Evolutionary conservation across 495 filamentous ascomycete genomes (phyloP).

Genomic region (Lepidopterella palustris): DNA sequence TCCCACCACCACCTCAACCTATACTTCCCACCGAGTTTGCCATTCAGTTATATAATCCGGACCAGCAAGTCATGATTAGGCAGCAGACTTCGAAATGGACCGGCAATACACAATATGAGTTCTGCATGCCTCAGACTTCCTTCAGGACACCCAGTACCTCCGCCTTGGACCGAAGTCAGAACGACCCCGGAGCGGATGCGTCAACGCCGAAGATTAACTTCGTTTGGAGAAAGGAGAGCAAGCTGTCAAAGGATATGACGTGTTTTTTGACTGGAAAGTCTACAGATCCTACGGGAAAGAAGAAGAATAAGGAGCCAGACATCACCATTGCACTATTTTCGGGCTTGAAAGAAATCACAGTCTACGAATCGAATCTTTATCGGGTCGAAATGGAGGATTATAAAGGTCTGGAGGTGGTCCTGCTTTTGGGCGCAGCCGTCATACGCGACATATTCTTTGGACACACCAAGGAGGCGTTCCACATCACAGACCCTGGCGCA

Average conservation of each 20-base stretch:
- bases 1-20: constrained; percentile 64
- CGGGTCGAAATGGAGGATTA: constrained; percentile 89
- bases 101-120: constrained; percentile 74
- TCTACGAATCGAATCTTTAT: constrained; percentile 88
- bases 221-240: constrained; percentile 86
- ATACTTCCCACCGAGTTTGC: constrained; percentile 70
- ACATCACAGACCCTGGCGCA: constrained; percentile 48
- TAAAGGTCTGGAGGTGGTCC: constrained; percentile 84
- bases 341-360: constrained; percentile 61
- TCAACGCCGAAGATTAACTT: constrained; percentile 76
- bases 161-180: constrained; percentile 66
- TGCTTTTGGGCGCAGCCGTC: constrained; percentile 74
- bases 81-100: constrained; percentile 71
- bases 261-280: constrained; percentile 75
- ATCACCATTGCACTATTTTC: constrained; percentile 83
- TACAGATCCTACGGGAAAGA: constrained; percentile 53
- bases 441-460: constrained; percentile 82
- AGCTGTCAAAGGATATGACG: constrained; percentile 73
- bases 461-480: constrained; percentile 66
- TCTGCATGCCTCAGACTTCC: constrained; percentile 80
- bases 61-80: constrained; percentile 68
- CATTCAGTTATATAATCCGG: constrained; percentile 89
- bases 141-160: constrained; percentile 75
- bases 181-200: constrained; percentile 59
- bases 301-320: constrained; percentile 74